Evolutionary conservation across 2,329 filamentous ascomycete genomes (phyloP), one percentile per base, ranked within the genome.

Genomic region (Colletotrichum sp.): DNA sequence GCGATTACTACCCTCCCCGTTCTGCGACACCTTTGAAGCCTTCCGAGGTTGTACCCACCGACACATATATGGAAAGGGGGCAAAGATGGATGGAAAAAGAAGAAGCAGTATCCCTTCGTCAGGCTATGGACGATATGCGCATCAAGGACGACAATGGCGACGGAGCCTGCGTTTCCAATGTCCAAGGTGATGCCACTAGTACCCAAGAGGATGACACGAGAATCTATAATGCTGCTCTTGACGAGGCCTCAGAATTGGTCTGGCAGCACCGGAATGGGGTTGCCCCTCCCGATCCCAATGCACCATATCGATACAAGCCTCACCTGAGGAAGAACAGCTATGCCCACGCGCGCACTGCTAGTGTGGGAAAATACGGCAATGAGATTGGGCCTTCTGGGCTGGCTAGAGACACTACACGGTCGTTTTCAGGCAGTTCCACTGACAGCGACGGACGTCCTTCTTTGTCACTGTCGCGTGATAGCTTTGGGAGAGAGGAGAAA

Each of bases 51-150:
- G 91, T 93, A 18, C 91, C 92, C 8, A 94, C 89, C 75, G 88
- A 91, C 58, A 91, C 90, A 9, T 96, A 96, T 82, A 93, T 94
- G 71, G 94, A 96, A 83, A 90, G 92, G 72, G 93, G 93, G 21
- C 91, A 92, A 81, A 88, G 94, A 79, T 95, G 94, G 93, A 94
- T 95, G 91, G 94, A 96, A 83, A 94, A 94, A 82, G 93, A 95
- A 81, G 94, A 96, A 83, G 93, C 91, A 6, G 89, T 89, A 43
- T 93, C 93, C 24, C 84, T 96, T 75, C 90, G 93, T 21, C 89
- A 92, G 76, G 94, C 94, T 13, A 91, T 96, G 88, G 91, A 95
- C 78, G 92, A 94, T 79, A 91, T 96, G 89, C 91, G 94, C 74
- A 77, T 94, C 58, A 87, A 87, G 69, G 84, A 87, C 34, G 79